Evolutionary conservation across 1,139 yeast species (phyloP).

Genomic region (Saccharomyces hybrid): DNA sequence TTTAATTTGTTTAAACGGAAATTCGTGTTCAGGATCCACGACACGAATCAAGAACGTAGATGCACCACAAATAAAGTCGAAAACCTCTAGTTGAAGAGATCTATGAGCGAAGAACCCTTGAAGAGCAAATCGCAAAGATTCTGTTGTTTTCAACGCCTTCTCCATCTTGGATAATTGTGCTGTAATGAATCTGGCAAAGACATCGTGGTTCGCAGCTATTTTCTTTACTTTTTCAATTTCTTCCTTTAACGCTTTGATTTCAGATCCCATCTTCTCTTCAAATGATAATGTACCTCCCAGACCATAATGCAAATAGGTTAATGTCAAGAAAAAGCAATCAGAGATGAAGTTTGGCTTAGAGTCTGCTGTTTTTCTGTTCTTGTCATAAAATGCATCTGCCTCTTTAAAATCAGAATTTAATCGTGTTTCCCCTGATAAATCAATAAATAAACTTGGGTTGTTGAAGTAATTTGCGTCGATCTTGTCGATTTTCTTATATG

Average conservation of each 20-base stretch:
- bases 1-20: slow-evolving; percentile 48
- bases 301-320: slow-evolving; percentile 82
- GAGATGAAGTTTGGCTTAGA: slow-evolving; percentile 66
- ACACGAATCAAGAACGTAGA: slow-evolving; percentile 62
- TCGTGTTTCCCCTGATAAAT: slow-evolving; percentile 75
- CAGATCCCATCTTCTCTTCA: slow-evolving; percentile 46
- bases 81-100: slow-evolving; percentile 53
- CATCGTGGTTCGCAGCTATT: slow-evolving; percentile 22
- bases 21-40: slow-evolving; percentile 61
- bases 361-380: slow-evolving; percentile 29
- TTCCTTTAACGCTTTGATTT: slow-evolving; percentile 36
- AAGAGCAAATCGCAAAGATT: slow-evolving; percentile 46
- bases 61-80: slow-evolving; percentile 72
- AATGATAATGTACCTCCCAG: slow-evolving; percentile 67
- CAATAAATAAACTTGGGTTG: slow-evolving; percentile 41
- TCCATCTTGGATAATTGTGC: slow-evolving; percentile 43
- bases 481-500: slow-evolving; percentile 61
- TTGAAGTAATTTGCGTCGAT: slow-evolving; percentile 64
- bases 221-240: slow-evolving; percentile 44
- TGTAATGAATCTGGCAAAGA: slow-evolving; percentile 31
- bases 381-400: slow-evolving; percentile 49
- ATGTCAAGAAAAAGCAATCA: slow-evolving; percentile 74
- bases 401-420: slow-evolving; percentile 69
- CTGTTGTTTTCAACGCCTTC: slow-evolving; percentile 36
- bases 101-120: slow-evolving; percentile 54